These are phyloP conservation scores for Saitozyma sp. DNA, from an alignment of 768 basidiomycete species.

Conservation along the genomic window DNA sequence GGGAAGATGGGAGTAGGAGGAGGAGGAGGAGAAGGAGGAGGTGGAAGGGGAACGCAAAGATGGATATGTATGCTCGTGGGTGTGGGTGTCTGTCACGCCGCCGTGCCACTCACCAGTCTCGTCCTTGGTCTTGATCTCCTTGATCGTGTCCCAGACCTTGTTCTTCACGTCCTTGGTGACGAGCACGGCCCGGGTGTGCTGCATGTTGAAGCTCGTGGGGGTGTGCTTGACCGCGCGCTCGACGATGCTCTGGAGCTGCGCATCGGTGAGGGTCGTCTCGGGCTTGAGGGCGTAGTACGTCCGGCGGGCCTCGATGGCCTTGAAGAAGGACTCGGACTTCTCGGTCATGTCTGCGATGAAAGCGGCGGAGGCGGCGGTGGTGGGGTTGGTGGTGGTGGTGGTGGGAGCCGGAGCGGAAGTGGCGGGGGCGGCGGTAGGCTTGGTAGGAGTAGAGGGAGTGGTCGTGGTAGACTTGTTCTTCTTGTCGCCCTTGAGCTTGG, in stretches of 20 bases:
- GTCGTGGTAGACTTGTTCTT: not conserved
- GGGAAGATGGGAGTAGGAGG: no score
- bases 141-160: conserved; percentile 45
- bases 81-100: no score
- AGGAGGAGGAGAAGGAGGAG: no score
- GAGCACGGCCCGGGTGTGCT: conserved; percentile 50
- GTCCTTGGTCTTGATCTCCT: conserved; percentile 6
- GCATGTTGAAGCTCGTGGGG: conserved; percentile 53
- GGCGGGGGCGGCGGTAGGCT: not conserved
- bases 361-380: conserved; percentile 3
- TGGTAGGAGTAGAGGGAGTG: not conserved
- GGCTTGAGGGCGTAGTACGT: conserved; percentile 49
- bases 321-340: conserved; percentile 38
- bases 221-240: conserved; percentile 49
- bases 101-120: conserved; percentile 15
- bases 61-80: no score
- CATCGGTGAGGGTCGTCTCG: conserved; percentile 43
- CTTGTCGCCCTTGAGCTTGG: no score
- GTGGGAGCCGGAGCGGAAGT: conserved; percentile 4
- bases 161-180: conserved; percentile 45
- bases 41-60: no score
- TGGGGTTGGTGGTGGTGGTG: conserved; percentile 6
- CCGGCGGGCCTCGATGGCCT: conserved; percentile 48
- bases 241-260: conserved; percentile 47
- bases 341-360: not conserved